These are phyloP conservation scores for Fomitopsis schrenkii DNA, from an alignment of 1,284 basidiomycete genomes.

Conservation along the genomic window DNA sequence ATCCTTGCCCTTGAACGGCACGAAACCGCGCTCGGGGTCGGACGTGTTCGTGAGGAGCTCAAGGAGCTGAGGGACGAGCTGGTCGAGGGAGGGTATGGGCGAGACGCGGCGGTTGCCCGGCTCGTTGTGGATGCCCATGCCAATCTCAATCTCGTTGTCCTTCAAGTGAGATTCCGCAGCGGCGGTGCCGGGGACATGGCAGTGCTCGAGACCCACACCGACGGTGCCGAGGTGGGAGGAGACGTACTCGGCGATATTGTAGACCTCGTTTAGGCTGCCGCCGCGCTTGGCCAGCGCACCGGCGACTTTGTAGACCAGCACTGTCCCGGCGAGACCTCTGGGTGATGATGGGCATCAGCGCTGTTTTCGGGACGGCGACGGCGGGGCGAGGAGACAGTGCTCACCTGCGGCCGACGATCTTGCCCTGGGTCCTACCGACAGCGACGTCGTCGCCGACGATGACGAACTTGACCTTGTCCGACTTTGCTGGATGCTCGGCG, in stretches of 20 bases:
- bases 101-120: conserved; percentile 71
- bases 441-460: conserved; percentile 92
- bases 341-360: neutral
- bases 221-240: conserved; percentile 73
- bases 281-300: conserved; percentile 79
- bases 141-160: conserved; percentile 76
- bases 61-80: conserved; percentile 73
- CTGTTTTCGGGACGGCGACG: neutral
- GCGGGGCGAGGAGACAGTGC: neutral
- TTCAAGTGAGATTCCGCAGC: conserved; percentile 55
- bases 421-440: conserved; percentile 77
- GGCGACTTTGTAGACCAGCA: conserved; percentile 90
- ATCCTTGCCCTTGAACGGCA: conserved; percentile 73
- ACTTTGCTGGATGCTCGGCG: conserved; percentile 64
- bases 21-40: conserved; percentile 83
- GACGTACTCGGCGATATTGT: conserved; percentile 65
- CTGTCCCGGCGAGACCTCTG: conserved; percentile 85
- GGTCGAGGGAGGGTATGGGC: conserved; percentile 63
- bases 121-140: conserved; percentile 93
- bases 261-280: conserved; percentile 70
- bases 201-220: conserved; percentile 90
- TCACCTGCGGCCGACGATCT: conserved; percentile 76
- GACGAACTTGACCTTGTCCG: conserved; percentile 71
- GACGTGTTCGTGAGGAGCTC: conserved; percentile 68
- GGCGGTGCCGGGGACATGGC: conserved; percentile 85